Conservation (phyloP, 495 filamentous ascomycete species). For the Xylaria castorea region DNA sequence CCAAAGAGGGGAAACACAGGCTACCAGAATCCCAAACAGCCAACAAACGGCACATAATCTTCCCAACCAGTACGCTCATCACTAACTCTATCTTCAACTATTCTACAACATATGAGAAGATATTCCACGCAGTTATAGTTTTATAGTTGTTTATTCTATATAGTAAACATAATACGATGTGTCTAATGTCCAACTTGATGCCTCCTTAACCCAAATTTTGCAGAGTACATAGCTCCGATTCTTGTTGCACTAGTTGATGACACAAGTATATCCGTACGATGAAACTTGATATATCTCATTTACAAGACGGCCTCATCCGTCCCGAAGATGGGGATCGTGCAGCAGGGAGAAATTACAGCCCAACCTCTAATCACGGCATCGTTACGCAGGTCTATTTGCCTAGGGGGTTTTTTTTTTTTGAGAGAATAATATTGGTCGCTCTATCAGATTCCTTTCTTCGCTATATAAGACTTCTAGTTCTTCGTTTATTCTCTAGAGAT, state of each 20-base stretch:
- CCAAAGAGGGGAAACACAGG: neutral
- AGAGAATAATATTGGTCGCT: neutral
- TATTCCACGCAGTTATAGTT: neutral
- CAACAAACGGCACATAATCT: neutral
- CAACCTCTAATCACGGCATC: neutral
- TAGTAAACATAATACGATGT: neutral
- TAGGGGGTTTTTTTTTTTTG: neutral
- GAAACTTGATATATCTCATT: neutral
- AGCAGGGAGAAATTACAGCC: neutral
- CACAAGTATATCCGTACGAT: neutral
- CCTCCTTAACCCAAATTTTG: neutral
- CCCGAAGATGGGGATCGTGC: neutral
- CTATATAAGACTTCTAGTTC: neutral
- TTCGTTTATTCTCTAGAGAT: neutral
- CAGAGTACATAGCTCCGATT: neutral
- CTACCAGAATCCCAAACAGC: neutral
- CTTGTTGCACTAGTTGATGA: neutral
- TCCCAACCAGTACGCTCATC: neutral
- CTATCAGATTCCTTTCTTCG: neutral
- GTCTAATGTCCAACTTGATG: neutral
- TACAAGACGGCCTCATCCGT: neutral
- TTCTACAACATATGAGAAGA: neutral
- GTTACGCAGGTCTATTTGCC: neutral
- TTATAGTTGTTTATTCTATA: neutral
- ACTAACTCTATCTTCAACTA: neutral